Base-by-base conservation (phyloP, 129 eudicot species). In the Chrysanthemum seticuspe region DNA sequence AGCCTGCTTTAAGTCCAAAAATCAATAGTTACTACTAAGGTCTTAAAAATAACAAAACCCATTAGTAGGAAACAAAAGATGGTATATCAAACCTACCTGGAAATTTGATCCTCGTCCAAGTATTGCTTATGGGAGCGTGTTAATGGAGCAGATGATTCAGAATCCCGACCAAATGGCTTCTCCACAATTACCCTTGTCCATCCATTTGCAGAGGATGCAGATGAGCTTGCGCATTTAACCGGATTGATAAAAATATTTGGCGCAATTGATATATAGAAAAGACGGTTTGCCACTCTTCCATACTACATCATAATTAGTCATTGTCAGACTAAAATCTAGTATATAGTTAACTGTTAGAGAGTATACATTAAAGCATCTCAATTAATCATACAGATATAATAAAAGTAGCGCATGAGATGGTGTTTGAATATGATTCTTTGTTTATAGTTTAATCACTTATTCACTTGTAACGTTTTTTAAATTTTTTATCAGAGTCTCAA, bases 121-220 rank as follows among this genome's bases (percentile, higher is more conserved):
- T 93, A 89, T 81, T 93, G 90, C 85, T 93, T 93, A 36, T 89
- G 93, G 40, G 95, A 80, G 66, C 80, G 79, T 13, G 98, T 93
- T 69, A 93, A 83, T 53, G 98, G 89, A 87, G 98, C 92, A 10
- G 98, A 93, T 49, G 98, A 89, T 74, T 89, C 98, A 60, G 92
- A 93, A 86, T 93, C 98, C 31, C 97, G 82, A 27, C 98, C 98
- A 79, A 93, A 93, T 15, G 98, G 98, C 76, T 93, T 93, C 82
- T 93, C 98, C 21, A 93, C 98, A 68, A 93, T 93, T 79, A 93
- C 98, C 73, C 98, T 69, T 52, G 98, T 93, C 98, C 98, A 93
- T 40, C 90, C 25, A 23, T 23, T 23, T 23, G 25, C 25, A 23
- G 25, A 23, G 25, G 25, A 23, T 23, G 25, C 25, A 47, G 98